These are phyloP conservation scores for Grigorovia yakushimaensis DNA, from an alignment of 805 yeast species.

Conservation along the genomic window DNA sequence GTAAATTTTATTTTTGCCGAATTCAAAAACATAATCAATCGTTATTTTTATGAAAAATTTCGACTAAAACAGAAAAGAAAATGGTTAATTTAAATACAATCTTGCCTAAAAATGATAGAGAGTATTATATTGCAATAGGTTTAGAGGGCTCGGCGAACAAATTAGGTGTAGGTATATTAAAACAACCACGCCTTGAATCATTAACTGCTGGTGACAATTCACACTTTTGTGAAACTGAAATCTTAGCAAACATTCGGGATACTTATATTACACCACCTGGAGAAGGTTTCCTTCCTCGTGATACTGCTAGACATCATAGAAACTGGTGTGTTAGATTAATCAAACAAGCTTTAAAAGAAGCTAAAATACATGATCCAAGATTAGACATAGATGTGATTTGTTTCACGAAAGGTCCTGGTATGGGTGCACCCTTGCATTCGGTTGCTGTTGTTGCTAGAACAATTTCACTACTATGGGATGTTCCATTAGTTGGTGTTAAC, in stretches of 20 bases:
- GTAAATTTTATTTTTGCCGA: too few species aligned
- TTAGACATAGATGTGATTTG: constrained; percentile 70
- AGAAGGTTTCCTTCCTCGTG: constrained; percentile 93
- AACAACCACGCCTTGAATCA: constrained; percentile 40
- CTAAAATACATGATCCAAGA: constrained; percentile 34
- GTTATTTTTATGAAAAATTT: too few species aligned
- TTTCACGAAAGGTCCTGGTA: constrained; percentile 97
- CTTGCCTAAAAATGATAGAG: constrained; percentile 24
- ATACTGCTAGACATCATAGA: constrained; percentile 92
- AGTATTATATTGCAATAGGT: constrained; percentile 67
- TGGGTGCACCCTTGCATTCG: constrained; percentile 97
- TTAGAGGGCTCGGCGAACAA: constrained; percentile 97
- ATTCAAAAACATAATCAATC: too few species aligned
- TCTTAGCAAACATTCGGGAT: constrained; percentile 85
- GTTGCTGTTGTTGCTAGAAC: constrained; percentile 91
- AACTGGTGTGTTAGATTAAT: constrained; percentile 85
- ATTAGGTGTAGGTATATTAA: constrained; percentile 85
- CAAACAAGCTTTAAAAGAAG: constrained; percentile 53
- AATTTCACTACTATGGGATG: constrained; percentile 62
- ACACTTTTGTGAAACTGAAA: constrained; percentile 53
- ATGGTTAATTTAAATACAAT: constrained; percentile 26
- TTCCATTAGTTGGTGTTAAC: constrained; percentile 89
- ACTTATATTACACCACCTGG: constrained; percentile 97
- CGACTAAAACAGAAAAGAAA: background rate
- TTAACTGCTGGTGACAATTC: constrained; percentile 41